Evolutionary conservation across 306 rosid species (phyloP).

Genomic region (Cicer arietinum): DNA sequence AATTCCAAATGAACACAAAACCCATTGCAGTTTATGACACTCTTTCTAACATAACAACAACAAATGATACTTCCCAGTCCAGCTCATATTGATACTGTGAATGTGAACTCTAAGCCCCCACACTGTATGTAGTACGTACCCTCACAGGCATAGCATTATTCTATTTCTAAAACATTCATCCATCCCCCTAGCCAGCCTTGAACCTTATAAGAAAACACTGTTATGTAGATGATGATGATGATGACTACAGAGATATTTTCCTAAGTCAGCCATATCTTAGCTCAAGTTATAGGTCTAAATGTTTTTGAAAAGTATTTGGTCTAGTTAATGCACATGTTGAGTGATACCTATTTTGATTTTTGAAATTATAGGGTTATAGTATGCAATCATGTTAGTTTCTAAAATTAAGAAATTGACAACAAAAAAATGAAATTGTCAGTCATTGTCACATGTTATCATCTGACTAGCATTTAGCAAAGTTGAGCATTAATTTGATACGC

Average conservation of each 20-base stretch:
- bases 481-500: neutral
- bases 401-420: neutral
- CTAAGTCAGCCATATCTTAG: slow-evolving; percentile 34
- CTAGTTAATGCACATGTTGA: neutral
- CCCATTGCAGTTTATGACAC: slow-evolving; percentile 44
- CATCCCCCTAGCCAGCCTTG: slow-evolving; percentile 26
- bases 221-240: slow-evolving; percentile 11
- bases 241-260: slow-evolving; percentile 40
- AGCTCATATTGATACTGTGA: slow-evolving; percentile 49
- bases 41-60: slow-evolving; percentile 40
- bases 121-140: slow-evolving; percentile 42
- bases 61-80: slow-evolving; percentile 46
- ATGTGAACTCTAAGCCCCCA: slow-evolving; percentile 53
- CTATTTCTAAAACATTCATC: slow-evolving; percentile 32
- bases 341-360: neutral
- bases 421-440: neutral
- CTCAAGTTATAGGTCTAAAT: slow-evolving; percentile 35
- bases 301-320: slow-evolving; percentile 15
- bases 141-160: slow-evolving; percentile 38
- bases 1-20: slow-evolving; percentile 49
- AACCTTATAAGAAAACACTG: slow-evolving; percentile 40
- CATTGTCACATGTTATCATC: neutral
- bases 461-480: neutral
- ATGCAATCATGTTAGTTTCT: neutral
- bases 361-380: neutral